A percentile compares a stretch with the other conserved stretches of the same genome.
These are phyloP conservation scores for Bretziella fagacearum DNA, from an alignment of 2,329 filamentous ascomycete species.

Conservation along the genomic window DNA sequence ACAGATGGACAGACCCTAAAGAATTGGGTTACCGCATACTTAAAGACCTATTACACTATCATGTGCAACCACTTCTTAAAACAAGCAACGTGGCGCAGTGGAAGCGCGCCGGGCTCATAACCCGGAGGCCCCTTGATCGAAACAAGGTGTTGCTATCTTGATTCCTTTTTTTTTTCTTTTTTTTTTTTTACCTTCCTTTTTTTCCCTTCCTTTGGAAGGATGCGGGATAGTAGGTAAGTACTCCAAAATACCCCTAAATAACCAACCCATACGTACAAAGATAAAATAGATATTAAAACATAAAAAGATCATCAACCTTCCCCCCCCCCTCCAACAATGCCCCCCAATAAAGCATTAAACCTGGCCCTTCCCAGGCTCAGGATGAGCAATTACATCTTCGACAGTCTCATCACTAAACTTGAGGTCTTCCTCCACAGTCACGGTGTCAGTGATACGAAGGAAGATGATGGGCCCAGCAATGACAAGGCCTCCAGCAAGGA, in stretches of 20 bases:
- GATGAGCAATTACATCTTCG: conserved; percentile 40
- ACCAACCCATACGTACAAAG: too few relatives aligned
- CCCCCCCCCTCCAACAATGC: too few relatives aligned
- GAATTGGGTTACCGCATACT: neutral
- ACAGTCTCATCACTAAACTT: conserved; percentile 71
- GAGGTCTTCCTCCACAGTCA: conserved; percentile 65
- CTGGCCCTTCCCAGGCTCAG: neutral
- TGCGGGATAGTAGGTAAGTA: too few relatives aligned
- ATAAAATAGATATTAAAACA: too few relatives aligned
- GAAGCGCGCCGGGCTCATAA: conserved; percentile 16
- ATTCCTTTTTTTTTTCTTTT: conserved; percentile 1
- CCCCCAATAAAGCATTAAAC: too few relatives aligned
- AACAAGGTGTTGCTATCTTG: conserved; percentile 14
- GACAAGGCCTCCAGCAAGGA: conserved; percentile 56
- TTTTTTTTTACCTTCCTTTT: too few relatives aligned
- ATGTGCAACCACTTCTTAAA: too few relatives aligned
- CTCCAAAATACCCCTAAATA: too few relatives aligned
- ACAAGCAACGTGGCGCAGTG: conserved; percentile 14
- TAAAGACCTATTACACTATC: neutral
- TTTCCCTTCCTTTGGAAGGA: too few relatives aligned
- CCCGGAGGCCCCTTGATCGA: conserved; percentile 15
- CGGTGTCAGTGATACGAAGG: conserved; percentile 63
- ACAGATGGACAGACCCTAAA: neutral
- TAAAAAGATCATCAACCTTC: too few relatives aligned
- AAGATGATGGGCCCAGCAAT: conserved; percentile 67